Percentiles rank a stretch among this genome's conserved stretches.
Evolutionary conservation across 768 basidiomycete genomes (phyloP).

Genomic region (Tricholoma terreum): DNA sequence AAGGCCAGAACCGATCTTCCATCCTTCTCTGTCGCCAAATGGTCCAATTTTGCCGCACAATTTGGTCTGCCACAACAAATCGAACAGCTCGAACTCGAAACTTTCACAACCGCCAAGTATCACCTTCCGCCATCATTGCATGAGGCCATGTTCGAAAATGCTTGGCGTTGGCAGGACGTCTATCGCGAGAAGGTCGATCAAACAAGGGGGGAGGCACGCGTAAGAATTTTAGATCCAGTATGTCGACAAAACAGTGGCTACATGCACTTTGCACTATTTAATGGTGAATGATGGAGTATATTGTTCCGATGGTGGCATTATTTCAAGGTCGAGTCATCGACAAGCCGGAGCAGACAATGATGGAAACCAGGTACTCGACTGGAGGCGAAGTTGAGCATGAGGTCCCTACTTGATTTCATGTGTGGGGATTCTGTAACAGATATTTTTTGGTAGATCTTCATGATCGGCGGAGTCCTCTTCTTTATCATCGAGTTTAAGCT

Average conservation of each 20-base stretch:
- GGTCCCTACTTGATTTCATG: slow-evolving; percentile 2
- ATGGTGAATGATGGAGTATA: slow-evolving; percentile 12
- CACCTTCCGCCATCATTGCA: slow-evolving; percentile 8
- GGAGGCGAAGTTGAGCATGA: slow-evolving; percentile 17
- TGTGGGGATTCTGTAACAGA: neutral
- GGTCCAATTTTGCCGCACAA: slow-evolving; percentile 8
- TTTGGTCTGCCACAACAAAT: slow-evolving; percentile 4
- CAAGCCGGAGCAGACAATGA: slow-evolving; percentile 11
- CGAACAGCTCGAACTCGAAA: slow-evolving; percentile 1
- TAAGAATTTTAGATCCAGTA: slow-evolving; percentile 8
- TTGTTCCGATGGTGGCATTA: slow-evolving; percentile 18
- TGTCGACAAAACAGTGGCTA: neutral
- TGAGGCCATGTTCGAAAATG: slow-evolving; percentile 2
- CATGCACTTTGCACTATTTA: neutral
- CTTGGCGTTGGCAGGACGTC: slow-evolving; percentile 13
- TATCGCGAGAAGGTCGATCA: slow-evolving; percentile 13
- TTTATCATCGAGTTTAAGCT: slow-evolving; percentile 12
- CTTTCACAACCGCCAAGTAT: slow-evolving; percentile 3
- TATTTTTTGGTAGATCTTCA: slow-evolving; percentile 7
- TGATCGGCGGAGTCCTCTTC: slow-evolving; percentile 11
- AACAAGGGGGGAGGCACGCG: slow-evolving; percentile 4
- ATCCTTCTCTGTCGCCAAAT: slow-evolving; percentile 16
- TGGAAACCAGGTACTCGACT: slow-evolving; percentile 11
- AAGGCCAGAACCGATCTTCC: slow-evolving; percentile 11
- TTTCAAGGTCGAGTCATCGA: slow-evolving; percentile 22